Evolutionary conservation across 176 grass and related monocot genomes (phyloP), one percentile per base, ranked within the genome.

Genomic region (Puccinellia tenuiflora): DNA sequence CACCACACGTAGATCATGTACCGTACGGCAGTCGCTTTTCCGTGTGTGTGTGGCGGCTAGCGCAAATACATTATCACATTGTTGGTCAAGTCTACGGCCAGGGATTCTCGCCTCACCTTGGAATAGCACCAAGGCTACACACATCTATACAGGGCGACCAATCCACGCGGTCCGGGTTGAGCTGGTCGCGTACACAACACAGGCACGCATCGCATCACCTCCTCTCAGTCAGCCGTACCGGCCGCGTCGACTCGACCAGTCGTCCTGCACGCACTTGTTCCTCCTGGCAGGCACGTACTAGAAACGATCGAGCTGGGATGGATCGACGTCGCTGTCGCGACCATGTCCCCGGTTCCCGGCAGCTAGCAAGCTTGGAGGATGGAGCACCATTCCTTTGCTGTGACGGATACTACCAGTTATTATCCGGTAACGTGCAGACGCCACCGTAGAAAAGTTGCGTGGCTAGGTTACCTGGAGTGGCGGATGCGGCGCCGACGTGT

Each of bases 11-110:
- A n/a, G n/a, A n/a, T n/a, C n/a, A n/a, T n/a, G n/a, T n/a, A n/a
- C n/a, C n/a, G n/a, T n/a, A n/a, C n/a, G n/a, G 38, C 38, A 13
- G 71, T 85, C 83, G 18, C 63, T 89, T 82, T 77, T 62, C 50
- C 72, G 71, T 69, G 68, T 31, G 76, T 8, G n/a, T n/a, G n/a
- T 5, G 69, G 11, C 10, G 42, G 0, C n/a, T 28, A 8, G 34
- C 5, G 42, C 24, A 22, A 5, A 75, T 39, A n/a, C 77, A 33
- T 24, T 9, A 12, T 85, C 60, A 25, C 69, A 25, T 50, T 70
- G n/a, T 34, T 26, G 25, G 83, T 81, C 88, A 77, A 63, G 83
- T 82, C 83, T 28, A 60, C 40, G 22, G 77, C 66, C 67, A 21
- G 43, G 15, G 53, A 64, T 72, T 16, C 33, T 65, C 45, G 12